Base-by-base conservation (phyloP, 225 moss, liverwort and hornwort genomes). In the Ulota crispa region DNA sequence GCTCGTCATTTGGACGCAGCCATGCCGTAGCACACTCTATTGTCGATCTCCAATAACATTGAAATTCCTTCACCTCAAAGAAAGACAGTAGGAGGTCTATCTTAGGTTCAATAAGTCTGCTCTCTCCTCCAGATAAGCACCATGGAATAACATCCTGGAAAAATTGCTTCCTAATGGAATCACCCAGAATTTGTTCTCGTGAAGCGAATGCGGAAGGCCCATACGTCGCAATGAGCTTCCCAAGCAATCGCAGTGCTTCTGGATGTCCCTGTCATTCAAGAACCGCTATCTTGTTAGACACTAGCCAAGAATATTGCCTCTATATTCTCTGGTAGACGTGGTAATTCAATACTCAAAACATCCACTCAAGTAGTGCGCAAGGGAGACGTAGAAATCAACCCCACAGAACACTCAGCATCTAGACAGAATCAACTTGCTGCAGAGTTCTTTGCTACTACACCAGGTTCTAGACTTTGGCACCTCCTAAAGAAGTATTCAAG, bases 11-110 rank as follows among this genome's bases (percentile, higher is more conserved):
- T 70, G 85, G 81, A 79, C 69, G 77, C 64, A 84, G 88, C 90
- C 92, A 92, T 56, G 79, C 79, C 21, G 93, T 92, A 32, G 93
- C 64, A 79, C 87, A 86, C 50, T 87, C 78, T 66, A 99, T 70
- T 18, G 92, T 91, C 68, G 83, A 66, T 24, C 81, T 89, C 99
- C 99, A 99, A 78, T 89, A 89, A 78, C 76, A 83, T 80, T 86
- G 91, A 64, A 94, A 96, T 77, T 86, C 80, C 47, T 82, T 70
- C 19, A 84, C 87, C 80, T 92, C 93, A 45, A 96, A 83, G 64
- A 96, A 96, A 24, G 93, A 94, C 56, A 99, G 69, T 82, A 99
- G 65, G 31, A 99, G 86, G 43, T 99, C 96, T 57, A 94, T 79
- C 88, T 94, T 99, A 55, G 94, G 77, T 56, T 83, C 90, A 70